These are phyloP conservation scores for peach (Prunus persica) DNA, from an alignment of 306 rosid species.

Conservation along the genomic window DNA sequence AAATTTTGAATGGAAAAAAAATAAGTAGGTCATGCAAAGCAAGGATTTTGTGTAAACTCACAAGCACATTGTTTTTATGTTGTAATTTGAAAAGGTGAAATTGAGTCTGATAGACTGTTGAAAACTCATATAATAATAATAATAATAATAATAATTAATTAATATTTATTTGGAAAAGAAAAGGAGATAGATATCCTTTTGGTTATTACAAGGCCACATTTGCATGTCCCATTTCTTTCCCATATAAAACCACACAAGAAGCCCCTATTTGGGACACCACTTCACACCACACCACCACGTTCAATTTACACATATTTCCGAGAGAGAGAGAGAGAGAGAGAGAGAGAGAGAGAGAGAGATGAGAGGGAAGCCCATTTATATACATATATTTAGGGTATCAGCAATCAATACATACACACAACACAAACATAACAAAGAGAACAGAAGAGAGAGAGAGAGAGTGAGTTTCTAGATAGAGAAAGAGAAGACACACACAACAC, in stretches of 20 bases:
- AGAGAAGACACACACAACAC: background rate
- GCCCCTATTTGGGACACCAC: background rate
- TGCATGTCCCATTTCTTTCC: conserved; percentile 15
- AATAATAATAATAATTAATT: too few relatives aligned
- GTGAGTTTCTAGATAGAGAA: background rate
- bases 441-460: background rate
- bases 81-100: background rate
- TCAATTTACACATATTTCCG: background rate
- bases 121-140: background rate
- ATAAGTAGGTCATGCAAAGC: background rate
- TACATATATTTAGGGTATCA: background rate
- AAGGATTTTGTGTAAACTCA: background rate
- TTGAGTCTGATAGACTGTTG: background rate
- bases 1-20: background rate
- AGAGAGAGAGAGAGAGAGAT: background rate
- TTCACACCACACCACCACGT: background rate
- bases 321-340: background rate
- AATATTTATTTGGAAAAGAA: background rate
- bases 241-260: background rate
- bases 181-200: conserved; percentile 12
- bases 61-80: background rate
- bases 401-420: background rate
- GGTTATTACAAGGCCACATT: conserved; percentile 34
- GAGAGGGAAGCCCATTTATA: background rate
- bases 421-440: background rate